phyloP scores from a whole-genome alignment of 2,329 filamentous ascomycete species.

The Corynespora cassiicola region DNA sequence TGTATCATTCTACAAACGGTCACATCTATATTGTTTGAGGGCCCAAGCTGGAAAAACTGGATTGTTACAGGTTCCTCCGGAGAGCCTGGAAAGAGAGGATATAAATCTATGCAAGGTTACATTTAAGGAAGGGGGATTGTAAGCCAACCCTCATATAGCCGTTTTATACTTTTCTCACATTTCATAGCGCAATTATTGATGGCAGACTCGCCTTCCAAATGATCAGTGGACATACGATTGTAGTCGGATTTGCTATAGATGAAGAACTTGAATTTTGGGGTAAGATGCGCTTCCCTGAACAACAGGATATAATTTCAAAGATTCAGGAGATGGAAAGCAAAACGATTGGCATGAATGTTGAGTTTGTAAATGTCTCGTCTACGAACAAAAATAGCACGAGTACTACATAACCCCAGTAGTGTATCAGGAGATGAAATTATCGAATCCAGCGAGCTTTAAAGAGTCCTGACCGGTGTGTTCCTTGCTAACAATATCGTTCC shows the following conservation, averaged over 20 bases:
- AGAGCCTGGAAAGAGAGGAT: constrained; percentile 2
- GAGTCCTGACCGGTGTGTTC: too few species aligned
- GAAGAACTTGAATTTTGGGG: constrained; percentile 6
- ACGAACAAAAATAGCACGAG: not conserved
- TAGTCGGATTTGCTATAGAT: constrained; percentile 5
- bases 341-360: constrained; percentile 7
- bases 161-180: not conserved
- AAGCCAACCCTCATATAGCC: not conserved
- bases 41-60: not conserved
- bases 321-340: constrained; percentile 4
- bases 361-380: constrained; percentile 1
- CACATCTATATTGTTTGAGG: constrained; percentile 2
- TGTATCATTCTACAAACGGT: constrained; percentile 2
- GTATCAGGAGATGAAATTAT: too few species aligned
- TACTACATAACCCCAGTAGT: constrained; percentile 5
- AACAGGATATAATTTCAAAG: not conserved
- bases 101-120: constrained; percentile 1
- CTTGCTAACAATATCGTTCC: too few species aligned
- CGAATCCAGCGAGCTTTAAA: too few species aligned
- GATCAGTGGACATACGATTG: not conserved
- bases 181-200: constrained; percentile 7
- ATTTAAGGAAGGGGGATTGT: constrained; percentile 5
- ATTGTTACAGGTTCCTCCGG: not conserved
- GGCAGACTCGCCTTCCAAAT: constrained; percentile 4
- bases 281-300: constrained; percentile 2